Evolutionary conservation across 2,329 filamentous ascomycete genomes (phyloP).

Genomic region (Monosporascus cannonballus): DNA sequence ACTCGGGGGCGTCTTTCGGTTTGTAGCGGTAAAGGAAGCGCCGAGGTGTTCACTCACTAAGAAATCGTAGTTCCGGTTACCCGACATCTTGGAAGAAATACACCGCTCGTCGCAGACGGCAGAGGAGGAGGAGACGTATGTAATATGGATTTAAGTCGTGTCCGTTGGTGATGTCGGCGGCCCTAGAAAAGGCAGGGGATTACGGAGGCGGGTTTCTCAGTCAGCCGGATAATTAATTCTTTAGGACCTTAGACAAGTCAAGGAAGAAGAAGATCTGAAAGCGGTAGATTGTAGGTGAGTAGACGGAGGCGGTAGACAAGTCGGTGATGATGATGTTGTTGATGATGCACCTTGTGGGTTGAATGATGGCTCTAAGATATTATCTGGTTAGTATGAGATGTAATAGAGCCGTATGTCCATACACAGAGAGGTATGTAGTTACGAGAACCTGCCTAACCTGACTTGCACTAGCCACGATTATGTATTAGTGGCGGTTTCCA

Average conservation of each 20-base stretch:
- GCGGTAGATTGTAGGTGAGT: no score
- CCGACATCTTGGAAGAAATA: slow-evolving; percentile 64
- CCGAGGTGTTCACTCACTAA: slow-evolving; percentile 57
- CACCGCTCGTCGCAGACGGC: slow-evolving; percentile 16
- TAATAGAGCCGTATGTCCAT: neutral
- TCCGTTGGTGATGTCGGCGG: no score
- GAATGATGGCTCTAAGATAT: neutral
- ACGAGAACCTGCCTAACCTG: neutral
- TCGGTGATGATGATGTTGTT: no score
- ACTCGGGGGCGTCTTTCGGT: neutral
- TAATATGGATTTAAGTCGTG: no score
- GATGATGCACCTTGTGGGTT: neutral
- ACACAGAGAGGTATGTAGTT: neutral
- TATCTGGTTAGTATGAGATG: neutral
- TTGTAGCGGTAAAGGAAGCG: slow-evolving; percentile 14
- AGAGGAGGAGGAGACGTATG: neutral
- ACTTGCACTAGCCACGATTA: neutral
- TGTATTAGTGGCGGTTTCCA: neutral
- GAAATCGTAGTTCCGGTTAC: slow-evolving; percentile 98
- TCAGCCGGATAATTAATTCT: no score
- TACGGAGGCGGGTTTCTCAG: no score
- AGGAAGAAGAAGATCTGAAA: no score
- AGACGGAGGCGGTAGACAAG: no score
- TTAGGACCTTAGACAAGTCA: no score
- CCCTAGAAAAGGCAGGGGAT: no score